Evolutionary conservation across 176 grass and related monocot genomes (phyloP).

Genomic region (Aegilops umbellulata): DNA sequence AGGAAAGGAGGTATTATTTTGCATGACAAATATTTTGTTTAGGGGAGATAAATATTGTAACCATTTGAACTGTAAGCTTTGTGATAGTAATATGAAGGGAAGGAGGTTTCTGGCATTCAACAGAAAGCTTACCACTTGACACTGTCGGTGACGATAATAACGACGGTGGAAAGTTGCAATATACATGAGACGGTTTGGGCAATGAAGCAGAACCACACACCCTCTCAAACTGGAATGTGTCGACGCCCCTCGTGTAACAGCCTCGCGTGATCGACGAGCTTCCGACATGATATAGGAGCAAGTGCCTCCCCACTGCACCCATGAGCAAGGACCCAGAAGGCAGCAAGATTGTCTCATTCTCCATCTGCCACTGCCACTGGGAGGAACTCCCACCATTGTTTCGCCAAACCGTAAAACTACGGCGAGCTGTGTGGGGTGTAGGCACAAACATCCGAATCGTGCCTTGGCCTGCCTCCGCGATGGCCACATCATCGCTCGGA

Average conservation of each 20-base stretch:
- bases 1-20: no score
- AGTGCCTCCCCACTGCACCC: not conserved
- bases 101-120: not conserved
- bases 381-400: not conserved
- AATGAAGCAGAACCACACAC: not conserved
- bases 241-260: not conserved
- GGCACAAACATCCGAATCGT: not conserved
- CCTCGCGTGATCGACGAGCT: not conserved
- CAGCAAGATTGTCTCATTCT: not conserved
- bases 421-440: not conserved
- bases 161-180: not conserved
- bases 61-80: no score
- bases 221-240: not conserved
- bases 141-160: no score
- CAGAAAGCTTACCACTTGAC: not conserved
- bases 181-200: not conserved
- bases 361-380: not conserved
- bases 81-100: no score
- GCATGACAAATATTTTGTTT: no score
- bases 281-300: not conserved
- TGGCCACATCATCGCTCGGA: not conserved
- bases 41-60: not conserved
- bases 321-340: not conserved
- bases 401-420: not conserved
- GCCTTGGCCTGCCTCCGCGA: not conserved